Conservation (phyloP, 2,329 filamentous ascomycete genomes). For the Penicillium sp. region DNA sequence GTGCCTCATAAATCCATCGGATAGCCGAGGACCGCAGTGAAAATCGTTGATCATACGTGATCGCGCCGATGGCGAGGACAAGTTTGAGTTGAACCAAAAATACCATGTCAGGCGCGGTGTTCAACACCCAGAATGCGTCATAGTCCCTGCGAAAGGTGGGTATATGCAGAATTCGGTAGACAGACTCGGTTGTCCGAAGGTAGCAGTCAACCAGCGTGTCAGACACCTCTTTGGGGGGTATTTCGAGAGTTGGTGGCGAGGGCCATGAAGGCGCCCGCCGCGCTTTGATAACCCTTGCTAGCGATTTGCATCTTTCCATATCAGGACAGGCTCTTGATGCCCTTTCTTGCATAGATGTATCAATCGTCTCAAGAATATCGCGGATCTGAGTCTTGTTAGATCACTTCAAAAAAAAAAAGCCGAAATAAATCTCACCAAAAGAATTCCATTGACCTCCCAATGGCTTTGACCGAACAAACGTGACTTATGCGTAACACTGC, state of each 20-base stretch:
- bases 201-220: conserved; percentile 52
- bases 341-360: conserved; percentile 20
- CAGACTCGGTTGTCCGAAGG: conserved; percentile 53
- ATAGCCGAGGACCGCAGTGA: conserved; percentile 48
- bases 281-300: conserved; percentile 53
- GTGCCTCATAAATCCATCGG: conserved; percentile 25
- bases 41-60: conserved; percentile 49
- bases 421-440: conserved; percentile 37
- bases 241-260: conserved; percentile 30
- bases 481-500: conserved; percentile 39
- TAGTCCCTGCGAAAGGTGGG: conserved; percentile 56
- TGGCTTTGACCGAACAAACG: conserved; percentile 55
- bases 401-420: neutral
- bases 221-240: conserved; percentile 44
- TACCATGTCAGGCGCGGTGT: conserved; percentile 27
- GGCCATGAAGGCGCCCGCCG: conserved; percentile 26
- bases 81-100: conserved; percentile 58
- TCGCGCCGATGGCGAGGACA: conserved; percentile 55
- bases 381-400: neutral
- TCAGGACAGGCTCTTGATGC: conserved; percentile 31
- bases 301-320: conserved; percentile 50
- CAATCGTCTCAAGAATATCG: conserved; percentile 4
- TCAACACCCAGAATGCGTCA: conserved; percentile 47
- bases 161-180: conserved; percentile 55
- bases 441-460: conserved; percentile 48